Evolutionary conservation across 805 yeast species (phyloP).

Genomic region (Ascoidea asiatica): DNA sequence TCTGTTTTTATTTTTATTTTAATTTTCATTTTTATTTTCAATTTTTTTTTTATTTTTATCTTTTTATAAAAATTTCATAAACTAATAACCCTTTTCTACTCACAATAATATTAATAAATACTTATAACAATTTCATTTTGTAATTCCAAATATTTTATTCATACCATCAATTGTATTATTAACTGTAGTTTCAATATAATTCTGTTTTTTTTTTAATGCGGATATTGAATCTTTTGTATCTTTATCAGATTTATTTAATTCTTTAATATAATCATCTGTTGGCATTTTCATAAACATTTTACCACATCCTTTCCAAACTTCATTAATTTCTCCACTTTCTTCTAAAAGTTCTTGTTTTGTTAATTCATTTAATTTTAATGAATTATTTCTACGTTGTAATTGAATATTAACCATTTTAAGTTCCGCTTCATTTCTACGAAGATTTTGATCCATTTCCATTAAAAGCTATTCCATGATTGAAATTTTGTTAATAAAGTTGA

Average conservation of each 20-base stretch:
- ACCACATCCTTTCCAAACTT: constrained; percentile 11
- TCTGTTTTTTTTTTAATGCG: constrained; percentile 8
- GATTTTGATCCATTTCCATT: constrained; percentile 5
- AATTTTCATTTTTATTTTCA: too few relatives aligned
- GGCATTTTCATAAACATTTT: constrained; percentile 7
- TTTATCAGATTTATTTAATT: constrained; percentile 4
- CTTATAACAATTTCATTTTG: too few relatives aligned
- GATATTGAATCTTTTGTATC: constrained; percentile 8
- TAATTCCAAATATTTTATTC: constrained; percentile 5
- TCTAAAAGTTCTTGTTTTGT: constrained; percentile 1
- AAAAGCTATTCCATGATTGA: constrained; percentile 3
- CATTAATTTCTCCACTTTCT: background rate
- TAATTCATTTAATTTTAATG: constrained; percentile 8
- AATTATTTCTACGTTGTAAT: constrained; percentile 7
- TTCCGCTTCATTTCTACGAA: constrained; percentile 10
- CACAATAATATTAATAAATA: too few relatives aligned
- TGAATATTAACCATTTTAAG: constrained; percentile 10
- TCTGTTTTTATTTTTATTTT: too few relatives aligned
- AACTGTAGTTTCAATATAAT: constrained; percentile 9
- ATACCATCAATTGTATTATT: constrained; percentile 9
- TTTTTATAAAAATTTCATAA: too few relatives aligned
- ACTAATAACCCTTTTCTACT: too few relatives aligned
- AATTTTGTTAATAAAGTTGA: background rate
- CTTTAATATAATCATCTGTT: constrained; percentile 2
- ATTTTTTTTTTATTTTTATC: too few relatives aligned